Conservation (phyloP, 257 asterid species). For the Capsicum baccatum region DNA sequence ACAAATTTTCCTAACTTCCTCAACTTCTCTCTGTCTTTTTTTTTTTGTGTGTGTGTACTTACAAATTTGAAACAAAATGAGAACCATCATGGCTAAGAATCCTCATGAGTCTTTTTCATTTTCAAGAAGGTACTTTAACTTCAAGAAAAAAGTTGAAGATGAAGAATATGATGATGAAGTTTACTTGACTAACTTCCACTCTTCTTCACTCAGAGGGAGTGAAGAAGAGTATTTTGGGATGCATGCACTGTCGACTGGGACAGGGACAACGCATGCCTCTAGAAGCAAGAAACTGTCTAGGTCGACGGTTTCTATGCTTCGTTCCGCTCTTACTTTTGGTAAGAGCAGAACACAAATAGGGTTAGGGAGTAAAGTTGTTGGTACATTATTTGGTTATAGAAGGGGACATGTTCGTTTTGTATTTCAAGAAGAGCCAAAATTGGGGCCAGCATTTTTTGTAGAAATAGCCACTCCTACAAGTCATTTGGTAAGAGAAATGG, state of each 20-base stretch:
- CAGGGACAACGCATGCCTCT: conserved; percentile 35
- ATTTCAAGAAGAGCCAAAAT: conserved; percentile 70
- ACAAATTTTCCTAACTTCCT: conserved; percentile 19
- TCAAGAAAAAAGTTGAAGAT: conserved; percentile 61
- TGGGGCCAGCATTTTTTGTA: conserved; percentile 64
- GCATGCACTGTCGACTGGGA: conserved; percentile 38
- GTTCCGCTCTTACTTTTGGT: conserved; percentile 50
- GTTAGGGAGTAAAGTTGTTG: conserved; percentile 66
- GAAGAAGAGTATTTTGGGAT: conserved; percentile 34
- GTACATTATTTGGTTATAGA: conserved; percentile 82
- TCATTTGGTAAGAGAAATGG: conserved; percentile 80
- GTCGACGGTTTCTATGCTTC: conserved; percentile 52
- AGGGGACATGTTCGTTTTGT: conserved; percentile 85
- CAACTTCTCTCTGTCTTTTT: conserved; percentile 20
- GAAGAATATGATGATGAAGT: conserved; percentile 64
- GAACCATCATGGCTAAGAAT: conserved; percentile 62
- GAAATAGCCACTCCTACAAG: conserved; percentile 81
- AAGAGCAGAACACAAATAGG: conserved; percentile 46
- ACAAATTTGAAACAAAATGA: conserved; percentile 46
- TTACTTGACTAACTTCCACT: conserved; percentile 48
- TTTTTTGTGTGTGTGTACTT: not conserved
- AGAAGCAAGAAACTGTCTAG: conserved; percentile 52
- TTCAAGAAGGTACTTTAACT: conserved; percentile 79
- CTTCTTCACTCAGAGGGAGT: conserved; percentile 38
- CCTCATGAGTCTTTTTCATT: conserved; percentile 82